Conservation (phyloP, 1,139 yeast species). For the Candida labiduridarum region DNA sequence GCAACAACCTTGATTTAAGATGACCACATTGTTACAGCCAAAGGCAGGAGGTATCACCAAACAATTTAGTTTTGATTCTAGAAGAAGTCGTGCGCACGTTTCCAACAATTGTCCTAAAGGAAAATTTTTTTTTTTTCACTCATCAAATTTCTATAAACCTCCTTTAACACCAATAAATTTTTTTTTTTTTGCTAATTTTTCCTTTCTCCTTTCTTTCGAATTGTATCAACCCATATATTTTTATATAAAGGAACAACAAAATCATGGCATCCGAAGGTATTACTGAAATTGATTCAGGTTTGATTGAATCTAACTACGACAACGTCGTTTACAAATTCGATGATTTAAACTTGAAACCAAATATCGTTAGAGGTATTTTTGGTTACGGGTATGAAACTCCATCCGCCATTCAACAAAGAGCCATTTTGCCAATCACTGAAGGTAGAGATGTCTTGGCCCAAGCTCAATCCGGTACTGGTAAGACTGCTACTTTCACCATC, state of each 20-base stretch:
- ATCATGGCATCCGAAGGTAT: conserved; percentile 55
- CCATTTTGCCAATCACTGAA: conserved; percentile 93
- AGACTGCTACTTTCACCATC: conserved; percentile 98
- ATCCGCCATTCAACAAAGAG: conserved; percentile 98
- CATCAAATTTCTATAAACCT: conserved; percentile 1
- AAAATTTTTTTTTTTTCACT: conserved; percentile 3
- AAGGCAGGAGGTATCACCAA: neutral
- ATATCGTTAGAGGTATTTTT: conserved; percentile 83
- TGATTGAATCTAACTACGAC: conserved; percentile 96
- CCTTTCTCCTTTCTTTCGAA: conserved; percentile 3
- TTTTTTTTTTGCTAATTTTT: neutral
- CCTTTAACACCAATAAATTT: conserved; percentile 3
- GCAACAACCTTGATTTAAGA: neutral
- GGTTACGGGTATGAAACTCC: conserved; percentile 99
- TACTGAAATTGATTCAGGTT: conserved; percentile 79
- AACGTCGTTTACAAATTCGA: conserved; percentile 89
- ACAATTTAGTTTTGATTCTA: neutral
- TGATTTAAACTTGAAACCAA: conserved; percentile 81
- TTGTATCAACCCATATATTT: neutral
- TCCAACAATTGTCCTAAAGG: neutral
- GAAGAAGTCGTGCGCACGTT: neutral
- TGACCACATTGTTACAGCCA: no score
- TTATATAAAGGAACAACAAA: neutral
- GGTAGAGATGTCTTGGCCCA: conserved; percentile 98
- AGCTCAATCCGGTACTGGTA: conserved; percentile 99